Conservation (phyloP, 2,329 filamentous ascomycete genomes). For the Aspergillus proliferans region DNA sequence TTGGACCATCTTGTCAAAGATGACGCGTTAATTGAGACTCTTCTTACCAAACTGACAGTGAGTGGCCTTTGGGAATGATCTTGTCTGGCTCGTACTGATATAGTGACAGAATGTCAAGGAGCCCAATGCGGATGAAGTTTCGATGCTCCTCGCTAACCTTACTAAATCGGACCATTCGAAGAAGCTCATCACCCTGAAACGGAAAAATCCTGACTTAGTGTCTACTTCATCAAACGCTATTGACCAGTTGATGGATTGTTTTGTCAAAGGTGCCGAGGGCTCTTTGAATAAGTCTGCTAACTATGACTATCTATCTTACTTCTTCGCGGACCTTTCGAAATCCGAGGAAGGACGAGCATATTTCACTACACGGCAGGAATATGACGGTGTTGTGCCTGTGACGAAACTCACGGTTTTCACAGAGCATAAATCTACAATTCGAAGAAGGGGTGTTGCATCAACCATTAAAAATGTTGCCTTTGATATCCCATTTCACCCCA, state of each 20-base stretch:
- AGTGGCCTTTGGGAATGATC: conserved; percentile 45
- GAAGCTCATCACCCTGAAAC: conserved; percentile 61
- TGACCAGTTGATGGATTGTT: conserved; percentile 90
- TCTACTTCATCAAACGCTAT: conserved; percentile 67
- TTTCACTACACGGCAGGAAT: conserved; percentile 65
- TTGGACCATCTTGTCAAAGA: conserved; percentile 68
- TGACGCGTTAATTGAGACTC: conserved; percentile 68
- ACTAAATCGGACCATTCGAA: conserved; percentile 72
- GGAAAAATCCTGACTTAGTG: conserved; percentile 62
- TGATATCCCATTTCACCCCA: conserved; percentile 64
- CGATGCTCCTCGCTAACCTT: conserved; percentile 91
- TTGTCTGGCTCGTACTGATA: conserved; percentile 4
- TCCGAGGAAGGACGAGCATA: conserved; percentile 68
- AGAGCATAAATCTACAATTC: conserved; percentile 74
- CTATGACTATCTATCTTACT: conserved; percentile 88
- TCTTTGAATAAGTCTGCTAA: conserved; percentile 77
- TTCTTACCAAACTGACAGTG: conserved; percentile 69
- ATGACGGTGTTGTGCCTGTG: conserved; percentile 79
- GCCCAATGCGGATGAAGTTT: conserved; percentile 72
- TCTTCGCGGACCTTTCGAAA: conserved; percentile 89
- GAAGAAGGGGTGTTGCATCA: conserved; percentile 88
- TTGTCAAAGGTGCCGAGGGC: conserved; percentile 83
- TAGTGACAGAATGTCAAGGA: conserved; percentile 50
- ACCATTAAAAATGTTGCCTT: conserved; percentile 94
- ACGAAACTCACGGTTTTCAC: conserved; percentile 94